Base-by-base conservation (phyloP, 192 early-diverging fungal genomes). In the Thoreauomyces humboldtii region DNA sequence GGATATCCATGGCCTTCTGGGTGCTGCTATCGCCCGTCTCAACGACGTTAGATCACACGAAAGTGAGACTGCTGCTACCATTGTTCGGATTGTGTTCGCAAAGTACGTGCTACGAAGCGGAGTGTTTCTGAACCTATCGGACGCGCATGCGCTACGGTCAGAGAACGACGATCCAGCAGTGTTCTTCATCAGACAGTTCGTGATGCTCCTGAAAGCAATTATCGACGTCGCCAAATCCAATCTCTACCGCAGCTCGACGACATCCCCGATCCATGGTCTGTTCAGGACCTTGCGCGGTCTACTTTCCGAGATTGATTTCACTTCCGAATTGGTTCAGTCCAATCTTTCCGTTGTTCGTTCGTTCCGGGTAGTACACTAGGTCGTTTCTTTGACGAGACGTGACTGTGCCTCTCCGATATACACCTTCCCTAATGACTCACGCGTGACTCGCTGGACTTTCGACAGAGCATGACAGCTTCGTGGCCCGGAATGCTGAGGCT, bases 41-140 rank as follows among this genome's bases (percentile, higher is more conserved):
- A 33, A 17, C 22, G 33, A 43, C 62, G 83, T 85, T 12, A 71
- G 88, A 11, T 88, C 91, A 12, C 83, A 85, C 17, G 89, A 95
- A 69, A 89, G 91, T 68, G 90, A 91, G 47, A 85, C 86, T 62
- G 93, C 91, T 31, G 89, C 90, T n/a, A 80, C 88, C 65, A 72
- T 92, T 12, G 75, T 93, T 35, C 81, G 89, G 21, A 78, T 89
- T 69, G 66, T 93, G 22, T 93, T 92, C 76, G 75, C 78, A 32
- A 91, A 90, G 59, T 93, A 90, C 73, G 87, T 91, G 5, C 56
- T 80, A 11, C 65, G 25, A 54, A 17, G 17, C 12, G 37, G 46
- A 4, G 15, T 52, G 28, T 38, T 38, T 5, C 37, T 64, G 31
- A n/a, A 17, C 48, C 15, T 24, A 38, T 19, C 15, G n/a, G 3